Conservation (phyloP, 2,329 filamentous ascomycete genomes). For the Hirsutella thompsonii region DNA sequence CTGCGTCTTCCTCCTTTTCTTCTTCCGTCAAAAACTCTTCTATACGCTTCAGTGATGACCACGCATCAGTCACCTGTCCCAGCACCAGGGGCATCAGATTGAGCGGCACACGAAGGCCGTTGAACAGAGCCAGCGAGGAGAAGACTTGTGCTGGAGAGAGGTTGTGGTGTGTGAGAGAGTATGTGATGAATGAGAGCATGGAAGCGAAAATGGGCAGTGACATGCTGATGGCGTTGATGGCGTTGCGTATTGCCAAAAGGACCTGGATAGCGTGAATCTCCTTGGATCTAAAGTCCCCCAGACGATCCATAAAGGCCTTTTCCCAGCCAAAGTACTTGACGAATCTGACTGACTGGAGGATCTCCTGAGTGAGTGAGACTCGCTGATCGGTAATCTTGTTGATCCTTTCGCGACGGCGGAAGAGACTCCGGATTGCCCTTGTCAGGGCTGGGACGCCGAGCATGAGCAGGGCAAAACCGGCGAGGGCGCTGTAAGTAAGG, state of each 20-base stretch:
- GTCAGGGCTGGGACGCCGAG: constrained; percentile 68
- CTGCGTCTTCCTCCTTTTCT: constrained; percentile 63
- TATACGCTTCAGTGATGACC: constrained; percentile 71
- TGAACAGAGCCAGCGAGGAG: constrained; percentile 89
- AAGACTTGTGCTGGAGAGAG: constrained; percentile 72
- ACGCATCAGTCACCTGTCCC: constrained; percentile 81
- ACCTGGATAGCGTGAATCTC: constrained; percentile 81
- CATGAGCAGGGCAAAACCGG: constrained; percentile 74
- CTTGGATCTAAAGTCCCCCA: constrained; percentile 57
- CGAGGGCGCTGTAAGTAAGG: constrained; percentile 76
- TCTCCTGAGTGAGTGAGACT: constrained; percentile 84
- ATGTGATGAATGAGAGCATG: constrained; percentile 88
- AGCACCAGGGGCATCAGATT: constrained; percentile 83
- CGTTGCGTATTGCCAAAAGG: constrained; percentile 71
- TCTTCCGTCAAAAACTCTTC: constrained; percentile 81
- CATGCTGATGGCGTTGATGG: constrained; percentile 71
- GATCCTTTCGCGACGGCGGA: constrained; percentile 63
- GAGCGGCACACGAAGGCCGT: constrained; percentile 76
- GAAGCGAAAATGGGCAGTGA: constrained; percentile 87
- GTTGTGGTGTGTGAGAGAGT: constrained; percentile 49
- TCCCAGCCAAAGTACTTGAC: constrained; percentile 98
- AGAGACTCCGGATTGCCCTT: constrained; percentile 62
- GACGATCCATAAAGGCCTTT: constrained; percentile 64
- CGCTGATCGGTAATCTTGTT: constrained; percentile 92
- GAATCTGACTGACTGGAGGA: constrained; percentile 79